These are phyloP conservation scores for Camellia granthamiana DNA, from an alignment of 148 eudicot species.

Conservation along the genomic window DNA sequence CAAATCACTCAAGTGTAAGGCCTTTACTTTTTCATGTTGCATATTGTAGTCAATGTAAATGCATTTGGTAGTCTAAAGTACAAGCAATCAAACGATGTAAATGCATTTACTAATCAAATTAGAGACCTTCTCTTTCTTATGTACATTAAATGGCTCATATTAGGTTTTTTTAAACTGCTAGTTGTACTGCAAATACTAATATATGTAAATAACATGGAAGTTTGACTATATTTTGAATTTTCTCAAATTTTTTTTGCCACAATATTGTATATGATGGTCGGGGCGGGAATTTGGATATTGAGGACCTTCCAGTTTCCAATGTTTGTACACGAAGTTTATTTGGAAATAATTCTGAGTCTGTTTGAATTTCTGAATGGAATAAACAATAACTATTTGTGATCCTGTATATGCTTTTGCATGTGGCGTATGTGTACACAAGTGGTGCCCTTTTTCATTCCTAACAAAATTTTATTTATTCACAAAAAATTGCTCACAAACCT, in stretches of 20 bases:
- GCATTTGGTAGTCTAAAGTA: background rate
- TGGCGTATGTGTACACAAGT: background rate
- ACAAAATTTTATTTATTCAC: no score
- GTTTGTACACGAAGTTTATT: background rate
- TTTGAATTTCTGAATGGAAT: background rate
- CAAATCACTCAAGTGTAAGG: slow-evolving; percentile 97
- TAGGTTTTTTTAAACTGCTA: background rate
- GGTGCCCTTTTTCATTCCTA: background rate
- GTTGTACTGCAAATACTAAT: background rate
- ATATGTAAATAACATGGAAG: background rate
- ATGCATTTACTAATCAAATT: background rate
- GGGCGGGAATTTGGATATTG: background rate
- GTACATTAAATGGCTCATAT: background rate
- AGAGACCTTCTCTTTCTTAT: background rate
- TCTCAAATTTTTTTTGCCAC: no score
- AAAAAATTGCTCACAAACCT: no score
- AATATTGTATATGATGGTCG: no score
- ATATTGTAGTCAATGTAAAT: background rate
- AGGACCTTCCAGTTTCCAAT: background rate
- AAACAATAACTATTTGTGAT: background rate
- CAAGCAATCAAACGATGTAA: background rate
- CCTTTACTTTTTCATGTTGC: slow-evolving; percentile 10
- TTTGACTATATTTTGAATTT: background rate
- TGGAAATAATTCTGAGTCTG: background rate
- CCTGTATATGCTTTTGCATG: background rate